These are phyloP conservation scores for Ascoidea tarda DNA, from an alignment of 805 yeast genomes.

Conservation along the genomic window DNA sequence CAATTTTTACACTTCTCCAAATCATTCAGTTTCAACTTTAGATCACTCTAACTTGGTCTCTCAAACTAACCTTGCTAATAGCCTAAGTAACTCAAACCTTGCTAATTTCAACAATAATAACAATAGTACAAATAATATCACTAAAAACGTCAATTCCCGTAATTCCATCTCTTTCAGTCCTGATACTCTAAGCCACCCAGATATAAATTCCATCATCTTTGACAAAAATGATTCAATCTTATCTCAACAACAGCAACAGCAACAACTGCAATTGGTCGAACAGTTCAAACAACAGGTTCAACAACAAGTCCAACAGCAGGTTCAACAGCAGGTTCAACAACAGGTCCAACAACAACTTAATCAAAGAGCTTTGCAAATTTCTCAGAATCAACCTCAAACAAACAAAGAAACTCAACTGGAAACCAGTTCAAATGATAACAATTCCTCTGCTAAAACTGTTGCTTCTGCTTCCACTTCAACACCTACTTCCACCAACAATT, in stretches of 20 bases:
- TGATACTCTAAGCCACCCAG: background rate
- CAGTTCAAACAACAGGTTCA: too few species aligned
- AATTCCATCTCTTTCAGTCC: background rate
- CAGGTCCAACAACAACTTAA: background rate
- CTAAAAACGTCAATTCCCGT: background rate
- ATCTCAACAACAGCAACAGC: background rate
- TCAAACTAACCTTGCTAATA: constrained; percentile 8
- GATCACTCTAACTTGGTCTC: constrained; percentile 3
- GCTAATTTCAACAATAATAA: too few species aligned
- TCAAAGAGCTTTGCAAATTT: background rate
- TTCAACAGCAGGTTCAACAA: too few species aligned
- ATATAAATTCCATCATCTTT: too few species aligned
- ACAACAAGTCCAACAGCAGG: too few species aligned
- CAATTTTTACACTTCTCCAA: constrained; percentile 28
- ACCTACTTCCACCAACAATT: background rate
- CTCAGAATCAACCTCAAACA: background rate
- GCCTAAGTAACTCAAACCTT: too few species aligned
- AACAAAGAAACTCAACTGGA: constrained; percentile 1
- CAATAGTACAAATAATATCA: background rate
- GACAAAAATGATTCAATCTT: background rate
- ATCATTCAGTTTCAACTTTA: constrained; percentile 21
- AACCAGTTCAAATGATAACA: background rate
- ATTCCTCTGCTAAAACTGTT: background rate
- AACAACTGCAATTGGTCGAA: constrained; percentile 4
- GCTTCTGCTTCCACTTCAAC: background rate